Base-by-base conservation (phyloP, 1,284 basidiomycete species). In the Polyporus tsugae region DNA sequence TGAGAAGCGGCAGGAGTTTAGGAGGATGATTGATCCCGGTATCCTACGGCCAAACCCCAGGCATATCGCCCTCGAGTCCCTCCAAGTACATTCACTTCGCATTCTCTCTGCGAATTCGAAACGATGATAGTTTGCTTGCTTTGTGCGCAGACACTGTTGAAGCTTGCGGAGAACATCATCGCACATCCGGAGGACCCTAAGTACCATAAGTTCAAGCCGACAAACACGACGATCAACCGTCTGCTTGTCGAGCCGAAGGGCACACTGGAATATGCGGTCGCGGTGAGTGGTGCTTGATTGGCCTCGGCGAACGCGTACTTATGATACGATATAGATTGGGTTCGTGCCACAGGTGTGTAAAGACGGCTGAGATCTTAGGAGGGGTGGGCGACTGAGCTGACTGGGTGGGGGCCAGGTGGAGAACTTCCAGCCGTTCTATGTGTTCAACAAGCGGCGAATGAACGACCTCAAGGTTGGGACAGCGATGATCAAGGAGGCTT, bases 1-100 rank as follows among this genome's bases (percentile, higher is more conserved):
- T 74, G 90, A 91, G 68, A 84, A 84, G 67, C 86, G 90, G 58
- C 92, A 91, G 75, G 81, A 82, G 68, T 93, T 94, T 76, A 85
- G 93, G 63, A 83, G 93, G 59, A 82, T 94, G 67, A 85, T 94
- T 69, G 90, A 90, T 75, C 92, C 91, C 52, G 92, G 91, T n/a
- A 94, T 95, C 73, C 76, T 87, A 63, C 84, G 92, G 5, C 90
- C 88, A 4, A 93, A 94, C 76, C 78, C 89, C n/a, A 85, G 85
- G 70, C 85, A 86, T 64, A 81, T 86, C 63, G 89, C 89, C 1
- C 75, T 86, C 71, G 82, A 86, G 68, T 85, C 91, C 64, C 80
- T 94, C 73, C 87, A 88, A 84, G 93, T 89, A 84, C 73, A 76
- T 76, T 71, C 67, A 61, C 35, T 41, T 58, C 46, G 10, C 52